These are phyloP conservation scores for Lenzites betulinus DNA, from an alignment of 768 basidiomycete species.

Conservation along the genomic window DNA sequence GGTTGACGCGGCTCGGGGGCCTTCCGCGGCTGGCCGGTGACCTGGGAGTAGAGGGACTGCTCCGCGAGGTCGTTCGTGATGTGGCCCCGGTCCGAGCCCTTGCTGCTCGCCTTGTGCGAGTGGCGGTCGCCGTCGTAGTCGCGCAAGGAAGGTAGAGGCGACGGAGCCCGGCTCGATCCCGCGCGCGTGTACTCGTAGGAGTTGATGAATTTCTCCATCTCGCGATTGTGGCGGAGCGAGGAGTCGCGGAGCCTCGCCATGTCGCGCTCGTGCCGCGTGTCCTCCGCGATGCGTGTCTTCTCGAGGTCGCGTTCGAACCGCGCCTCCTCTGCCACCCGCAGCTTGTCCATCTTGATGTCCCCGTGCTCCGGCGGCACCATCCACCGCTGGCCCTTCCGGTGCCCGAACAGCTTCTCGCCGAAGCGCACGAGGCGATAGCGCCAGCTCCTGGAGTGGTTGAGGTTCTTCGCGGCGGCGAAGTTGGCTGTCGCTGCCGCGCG, in stretches of 20 bases:
- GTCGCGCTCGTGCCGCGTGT: slow-evolving; percentile 48
- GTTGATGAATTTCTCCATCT: slow-evolving; percentile 52
- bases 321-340: slow-evolving; percentile 53
- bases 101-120: slow-evolving; percentile 14
- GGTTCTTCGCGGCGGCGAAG: slow-evolving; percentile 62
- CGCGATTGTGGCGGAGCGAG: slow-evolving; percentile 10
- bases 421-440: slow-evolving; percentile 55
- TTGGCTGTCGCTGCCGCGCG: slow-evolving; percentile 65
- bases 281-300: slow-evolving; percentile 25
- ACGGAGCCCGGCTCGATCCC: slow-evolving; percentile 43
- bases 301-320: slow-evolving; percentile 42
- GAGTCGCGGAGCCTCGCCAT: slow-evolving; percentile 27
- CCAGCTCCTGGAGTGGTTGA: slow-evolving; percentile 55
- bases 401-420: slow-evolving; percentile 61
- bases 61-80: slow-evolving; percentile 37
- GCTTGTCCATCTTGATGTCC: slow-evolving; percentile 52
- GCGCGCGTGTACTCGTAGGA: slow-evolving; percentile 49
- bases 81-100: slow-evolving; percentile 10
- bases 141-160: slow-evolving; percentile 41
- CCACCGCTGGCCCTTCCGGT: slow-evolving; percentile 31
- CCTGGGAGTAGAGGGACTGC: slow-evolving; percentile 66
- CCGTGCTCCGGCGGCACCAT: slow-evolving; percentile 35
- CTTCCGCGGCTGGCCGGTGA: slow-evolving; percentile 61
- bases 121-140: slow-evolving; percentile 26
- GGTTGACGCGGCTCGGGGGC: slow-evolving; percentile 77